phyloP scores from a whole-genome alignment of 2,329 filamentous ascomycete genomes.

The Cordyceps cateniannulata region DNA sequence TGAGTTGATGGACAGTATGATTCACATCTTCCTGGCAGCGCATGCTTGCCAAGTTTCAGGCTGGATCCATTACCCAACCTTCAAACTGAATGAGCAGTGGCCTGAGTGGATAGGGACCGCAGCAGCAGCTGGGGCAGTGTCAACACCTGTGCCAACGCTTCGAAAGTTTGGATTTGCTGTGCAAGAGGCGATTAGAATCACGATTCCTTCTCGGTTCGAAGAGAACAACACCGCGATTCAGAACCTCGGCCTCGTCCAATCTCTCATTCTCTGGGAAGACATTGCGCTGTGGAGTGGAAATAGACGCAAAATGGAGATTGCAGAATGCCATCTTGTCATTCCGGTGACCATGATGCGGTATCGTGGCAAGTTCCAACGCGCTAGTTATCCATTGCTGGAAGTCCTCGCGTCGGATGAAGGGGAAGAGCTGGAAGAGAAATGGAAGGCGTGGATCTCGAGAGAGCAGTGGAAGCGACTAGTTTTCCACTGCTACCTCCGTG shows the following conservation, averaged over 20 bases:
- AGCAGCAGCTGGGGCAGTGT: conserved; percentile 53
- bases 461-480: conserved; percentile 63
- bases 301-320: conserved; percentile 49
- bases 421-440: conserved; percentile 54
- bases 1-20: conserved; percentile 52
- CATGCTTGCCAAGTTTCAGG: conserved; percentile 50
- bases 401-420: conserved; percentile 50
- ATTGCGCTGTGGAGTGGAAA: conserved; percentile 50
- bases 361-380: conserved; percentile 51
- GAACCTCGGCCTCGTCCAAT: conserved; percentile 43
- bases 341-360: conserved; percentile 47
- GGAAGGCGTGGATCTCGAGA: conserved; percentile 56
- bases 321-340: conserved; percentile 42
- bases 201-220: conserved; percentile 35
- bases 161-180: conserved; percentile 54
- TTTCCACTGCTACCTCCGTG: conserved; percentile 58
- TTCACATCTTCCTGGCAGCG: conserved; percentile 53
- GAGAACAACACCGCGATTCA: conserved; percentile 40
- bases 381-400: conserved; percentile 44
- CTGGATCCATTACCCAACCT: conserved; percentile 57
- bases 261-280: conserved; percentile 42
- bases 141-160: conserved; percentile 50
- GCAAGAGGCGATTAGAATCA: conserved; percentile 43
- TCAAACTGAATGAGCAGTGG: conserved; percentile 47
- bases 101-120: conserved; percentile 56